Conservation (phyloP, 257 asterid species). For the Nicotiana otophora region DNA sequence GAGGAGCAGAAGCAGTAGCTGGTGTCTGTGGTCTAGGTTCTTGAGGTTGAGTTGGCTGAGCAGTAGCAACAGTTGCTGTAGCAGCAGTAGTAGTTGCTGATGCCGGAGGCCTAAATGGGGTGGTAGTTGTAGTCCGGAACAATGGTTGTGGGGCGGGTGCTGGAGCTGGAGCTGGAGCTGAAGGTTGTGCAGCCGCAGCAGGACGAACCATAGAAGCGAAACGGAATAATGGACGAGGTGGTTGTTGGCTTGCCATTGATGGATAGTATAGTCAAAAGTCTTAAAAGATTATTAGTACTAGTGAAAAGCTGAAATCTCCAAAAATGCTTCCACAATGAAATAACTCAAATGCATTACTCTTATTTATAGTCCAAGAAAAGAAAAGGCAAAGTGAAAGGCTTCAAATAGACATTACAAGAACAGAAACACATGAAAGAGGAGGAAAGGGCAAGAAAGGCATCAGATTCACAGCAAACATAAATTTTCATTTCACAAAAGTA, state of each 20-base stretch:
- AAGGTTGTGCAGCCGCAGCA: neutral
- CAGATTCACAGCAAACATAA: slow-evolving; percentile 12
- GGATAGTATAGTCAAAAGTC: neutral
- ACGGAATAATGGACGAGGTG: slow-evolving; percentile 16
- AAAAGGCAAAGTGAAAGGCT: neutral
- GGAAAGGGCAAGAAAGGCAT: slow-evolving; percentile 16
- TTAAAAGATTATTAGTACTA: neutral
- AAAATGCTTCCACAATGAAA: neutral
- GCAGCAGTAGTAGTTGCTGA: neutral
- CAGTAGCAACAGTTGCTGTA: neutral
- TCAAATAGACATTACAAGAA: neutral
- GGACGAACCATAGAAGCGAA: slow-evolving; percentile 16
- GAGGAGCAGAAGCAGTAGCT: neutral
- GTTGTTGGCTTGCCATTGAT: slow-evolving; percentile 20
- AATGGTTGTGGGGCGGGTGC: slow-evolving; percentile 3
- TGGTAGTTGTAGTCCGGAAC: slow-evolving; percentile 6
- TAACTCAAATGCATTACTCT: neutral
- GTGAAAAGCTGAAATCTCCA: neutral
- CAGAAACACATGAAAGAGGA: neutral
- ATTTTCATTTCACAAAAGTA: slow-evolving; percentile 11
- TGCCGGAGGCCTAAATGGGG: slow-evolving; percentile 7
- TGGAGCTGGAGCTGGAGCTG: slow-evolving; percentile 2
- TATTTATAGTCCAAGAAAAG: neutral
- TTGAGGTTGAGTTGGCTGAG: slow-evolving; percentile 11
- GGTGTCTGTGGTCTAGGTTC: slow-evolving; percentile 4